Evolutionary conservation across 495 filamentous ascomycete species (phyloP).

Genomic region (Glutinoglossum americanum): DNA sequence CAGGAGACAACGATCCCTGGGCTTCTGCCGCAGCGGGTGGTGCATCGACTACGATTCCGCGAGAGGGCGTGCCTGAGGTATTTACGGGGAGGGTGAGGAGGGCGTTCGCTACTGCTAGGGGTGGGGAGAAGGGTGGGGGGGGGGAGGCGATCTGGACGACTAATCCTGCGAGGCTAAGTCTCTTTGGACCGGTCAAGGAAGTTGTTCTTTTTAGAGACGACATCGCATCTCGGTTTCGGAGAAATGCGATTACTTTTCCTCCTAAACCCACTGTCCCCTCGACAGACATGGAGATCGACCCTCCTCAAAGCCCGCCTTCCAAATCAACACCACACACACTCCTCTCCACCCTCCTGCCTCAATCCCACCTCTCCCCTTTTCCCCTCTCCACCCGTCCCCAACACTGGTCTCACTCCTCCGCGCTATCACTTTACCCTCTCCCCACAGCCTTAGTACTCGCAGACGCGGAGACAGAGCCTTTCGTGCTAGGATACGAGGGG

Average conservation of each 20-base stretch:
- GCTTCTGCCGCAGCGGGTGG: constrained; percentile 65
- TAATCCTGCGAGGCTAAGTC: constrained; percentile 57
- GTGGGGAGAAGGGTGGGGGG: constrained; percentile 22
- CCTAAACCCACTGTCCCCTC: constrained; percentile 5
- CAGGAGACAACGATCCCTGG: constrained; percentile 94
- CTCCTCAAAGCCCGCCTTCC: background rate
- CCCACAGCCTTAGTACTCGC: constrained; percentile 65
- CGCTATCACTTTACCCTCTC: constrained; percentile 66
- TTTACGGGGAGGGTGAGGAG: constrained; percentile 70
- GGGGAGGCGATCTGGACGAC: constrained; percentile 71
- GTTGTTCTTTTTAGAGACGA: constrained; percentile 75
- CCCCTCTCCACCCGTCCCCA: constrained; percentile 52
- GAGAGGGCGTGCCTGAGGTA: constrained; percentile 54
- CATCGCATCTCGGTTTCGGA: constrained; percentile 49
- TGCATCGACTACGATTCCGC: constrained; percentile 52
- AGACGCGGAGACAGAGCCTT: constrained; percentile 59
- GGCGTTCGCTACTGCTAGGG: constrained; percentile 56
- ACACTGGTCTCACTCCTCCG: constrained; percentile 61
- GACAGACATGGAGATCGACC: constrained; percentile 14
- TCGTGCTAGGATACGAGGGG: constrained; percentile 76
- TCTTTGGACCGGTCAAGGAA: constrained; percentile 75
- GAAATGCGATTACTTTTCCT: constrained; percentile 13
- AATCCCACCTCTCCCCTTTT: constrained; percentile 75
- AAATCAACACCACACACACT: constrained; percentile 18
- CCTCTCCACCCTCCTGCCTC: constrained; percentile 82